Evolutionary conservation across 768 basidiomycete species (phyloP).

Genomic region (Lepiota venenata): DNA sequence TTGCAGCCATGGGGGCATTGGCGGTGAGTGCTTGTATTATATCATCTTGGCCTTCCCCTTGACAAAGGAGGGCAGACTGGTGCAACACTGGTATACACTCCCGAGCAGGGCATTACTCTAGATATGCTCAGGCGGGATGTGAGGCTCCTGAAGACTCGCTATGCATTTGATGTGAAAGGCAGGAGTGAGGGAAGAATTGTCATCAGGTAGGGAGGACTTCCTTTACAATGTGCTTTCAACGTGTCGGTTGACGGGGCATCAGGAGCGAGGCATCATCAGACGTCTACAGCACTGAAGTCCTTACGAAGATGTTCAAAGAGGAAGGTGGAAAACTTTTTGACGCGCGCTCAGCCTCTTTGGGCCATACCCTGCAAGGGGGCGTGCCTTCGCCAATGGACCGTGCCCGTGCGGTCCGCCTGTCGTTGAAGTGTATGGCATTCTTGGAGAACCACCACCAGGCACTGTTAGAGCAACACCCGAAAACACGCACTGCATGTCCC

Average conservation of each 20-base stretch:
- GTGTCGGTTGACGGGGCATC: constrained; percentile 6
- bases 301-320: constrained; percentile 93
- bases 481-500: constrained; percentile 49
- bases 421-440: constrained; percentile 93
- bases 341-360: constrained; percentile 91
- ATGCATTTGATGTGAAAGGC: constrained; percentile 81
- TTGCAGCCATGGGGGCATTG: constrained; percentile 92
- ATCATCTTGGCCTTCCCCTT: constrained; percentile 2
- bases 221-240: too few species aligned
- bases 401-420: constrained; percentile 83
- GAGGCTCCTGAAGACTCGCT: constrained; percentile 82
- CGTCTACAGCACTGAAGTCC: constrained; percentile 88
- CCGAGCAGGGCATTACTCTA: constrained; percentile 85
- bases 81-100: constrained; percentile 91
- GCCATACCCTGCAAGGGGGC: constrained; percentile 96
- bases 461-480: constrained; percentile 43
- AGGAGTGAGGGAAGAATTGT: constrained; percentile 92
- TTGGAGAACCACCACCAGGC: constrained; percentile 75
- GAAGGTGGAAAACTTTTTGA: constrained; percentile 94
- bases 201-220: constrained; percentile 63
- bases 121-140: constrained; percentile 82
- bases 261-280: constrained; percentile 86
- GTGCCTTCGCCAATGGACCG: constrained; percentile 95
- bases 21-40: constrained; percentile 57
- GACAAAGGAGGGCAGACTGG: constrained; percentile 58